These are phyloP conservation scores for Podaxis sp. DNA, from an alignment of 768 basidiomycete species.

Conservation along the genomic window DNA sequence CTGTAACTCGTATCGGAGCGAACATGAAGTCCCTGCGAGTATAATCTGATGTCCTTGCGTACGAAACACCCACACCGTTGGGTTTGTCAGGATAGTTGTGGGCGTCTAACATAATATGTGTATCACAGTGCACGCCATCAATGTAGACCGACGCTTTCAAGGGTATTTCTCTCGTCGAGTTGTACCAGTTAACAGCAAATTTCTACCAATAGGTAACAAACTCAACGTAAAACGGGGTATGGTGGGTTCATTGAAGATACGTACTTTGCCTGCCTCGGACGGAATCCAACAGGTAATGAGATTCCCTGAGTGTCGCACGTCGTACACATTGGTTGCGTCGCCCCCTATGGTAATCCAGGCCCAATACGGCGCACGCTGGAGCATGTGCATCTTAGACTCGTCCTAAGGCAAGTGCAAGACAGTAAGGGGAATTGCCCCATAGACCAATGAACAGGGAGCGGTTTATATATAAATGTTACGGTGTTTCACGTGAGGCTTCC, in stretches of 20 bases:
- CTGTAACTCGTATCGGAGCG: conserved; percentile 20
- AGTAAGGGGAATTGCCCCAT: not conserved
- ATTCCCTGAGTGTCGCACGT: conserved; percentile 10
- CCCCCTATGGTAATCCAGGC: conserved; percentile 17
- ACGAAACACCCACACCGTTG: conserved; percentile 22
- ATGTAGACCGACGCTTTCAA: conserved; percentile 20
- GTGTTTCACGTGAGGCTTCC: not conserved
- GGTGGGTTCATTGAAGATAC: not conserved
- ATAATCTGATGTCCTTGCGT: conserved; percentile 25
- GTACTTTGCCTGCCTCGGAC: conserved; percentile 18
- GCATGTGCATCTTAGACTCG: conserved; percentile 6
- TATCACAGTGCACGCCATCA: conserved; percentile 22
- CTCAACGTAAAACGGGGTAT: not conserved
- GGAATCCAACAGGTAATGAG: conserved; percentile 20
- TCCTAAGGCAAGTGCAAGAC: not conserved
- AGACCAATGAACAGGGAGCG: not conserved
- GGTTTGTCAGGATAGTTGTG: conserved; percentile 17
- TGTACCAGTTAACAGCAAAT: conserved; percentile 25
- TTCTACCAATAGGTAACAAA: conserved; percentile 12
- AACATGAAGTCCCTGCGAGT: conserved; percentile 28
- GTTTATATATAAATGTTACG: not conserved
- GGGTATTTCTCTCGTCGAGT: conserved; percentile 15
- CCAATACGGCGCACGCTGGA: conserved; percentile 13
- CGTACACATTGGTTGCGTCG: conserved; percentile 5
- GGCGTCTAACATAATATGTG: conserved; percentile 24